Evolutionary conservation across 208 protist species (phyloP).

Genomic region (Leptomonas seymouri): DNA sequence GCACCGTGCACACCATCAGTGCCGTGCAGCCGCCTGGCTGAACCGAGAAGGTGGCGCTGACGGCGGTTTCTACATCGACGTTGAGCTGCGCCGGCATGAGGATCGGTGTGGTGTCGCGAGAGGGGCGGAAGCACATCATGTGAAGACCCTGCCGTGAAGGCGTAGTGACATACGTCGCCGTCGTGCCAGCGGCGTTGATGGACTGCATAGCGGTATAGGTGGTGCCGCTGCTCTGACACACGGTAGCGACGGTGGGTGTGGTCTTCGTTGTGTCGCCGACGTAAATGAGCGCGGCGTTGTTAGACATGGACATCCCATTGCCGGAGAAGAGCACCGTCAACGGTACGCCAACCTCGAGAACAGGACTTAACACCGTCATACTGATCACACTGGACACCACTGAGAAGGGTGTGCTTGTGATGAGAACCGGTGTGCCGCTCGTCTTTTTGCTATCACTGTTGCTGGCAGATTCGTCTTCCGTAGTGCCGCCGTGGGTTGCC

Average conservation of each 20-base stretch:
- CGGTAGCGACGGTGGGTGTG: constrained; percentile 28
- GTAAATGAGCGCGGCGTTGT: constrained; percentile 69
- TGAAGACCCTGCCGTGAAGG: constrained; percentile 51
- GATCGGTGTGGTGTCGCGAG: constrained; percentile 16
- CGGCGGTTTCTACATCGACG: constrained; percentile 46
- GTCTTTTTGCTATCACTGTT: constrained; percentile 7
- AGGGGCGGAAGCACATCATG: constrained; percentile 65
- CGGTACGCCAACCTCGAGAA: constrained; percentile 44
- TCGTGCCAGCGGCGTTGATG: constrained; percentile 42
- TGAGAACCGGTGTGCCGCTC: constrained; percentile 31
- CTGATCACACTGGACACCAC: constrained; percentile 53
- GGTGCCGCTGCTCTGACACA: constrained; percentile 35
- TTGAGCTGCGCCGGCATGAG: constrained; percentile 41
- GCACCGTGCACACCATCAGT: constrained; percentile 46
- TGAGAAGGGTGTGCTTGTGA: constrained; percentile 56
- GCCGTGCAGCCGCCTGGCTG: constrained; percentile 54
- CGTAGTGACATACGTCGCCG: constrained; percentile 53
- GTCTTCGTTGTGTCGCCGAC: constrained; percentile 11
- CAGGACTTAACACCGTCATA: constrained; percentile 49
- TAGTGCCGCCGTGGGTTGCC: constrained; percentile 30
- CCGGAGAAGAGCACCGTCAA: constrained; percentile 63
- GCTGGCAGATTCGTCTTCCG: constrained; percentile 4
- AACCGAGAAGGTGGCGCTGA: constrained; percentile 47
- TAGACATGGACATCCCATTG: constrained; percentile 37
- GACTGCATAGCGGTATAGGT: constrained; percentile 44